phyloP scores from a whole-genome alignment of 2,329 filamentous ascomycete genomes.

The Plectosphaerella sp. region DNA sequence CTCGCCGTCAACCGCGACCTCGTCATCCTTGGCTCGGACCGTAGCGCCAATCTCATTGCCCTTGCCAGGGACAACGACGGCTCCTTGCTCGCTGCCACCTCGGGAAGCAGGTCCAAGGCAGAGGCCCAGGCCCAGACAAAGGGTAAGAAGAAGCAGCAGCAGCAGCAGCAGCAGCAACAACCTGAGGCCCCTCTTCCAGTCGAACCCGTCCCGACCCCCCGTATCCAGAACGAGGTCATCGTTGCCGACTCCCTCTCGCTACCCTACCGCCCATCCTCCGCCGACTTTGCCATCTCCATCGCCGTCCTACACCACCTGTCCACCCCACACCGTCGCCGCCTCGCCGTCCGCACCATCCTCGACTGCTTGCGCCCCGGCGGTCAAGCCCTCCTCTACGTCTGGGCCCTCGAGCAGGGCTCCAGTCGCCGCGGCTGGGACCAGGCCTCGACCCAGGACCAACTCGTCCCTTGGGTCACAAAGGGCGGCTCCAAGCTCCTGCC shows the following conservation, averaged over 20 bases:
- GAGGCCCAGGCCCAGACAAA: slow-evolving; percentile 14
- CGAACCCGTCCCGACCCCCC: not conserved
- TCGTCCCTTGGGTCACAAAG: slow-evolving; percentile 89
- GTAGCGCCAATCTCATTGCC: slow-evolving; percentile 56
- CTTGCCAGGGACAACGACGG: slow-evolving; percentile 34
- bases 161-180: slow-evolving; percentile 3
- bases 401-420: slow-evolving; percentile 87
- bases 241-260: slow-evolving; percentile 82
- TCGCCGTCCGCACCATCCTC: slow-evolving; percentile 69
- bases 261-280: slow-evolving; percentile 59
- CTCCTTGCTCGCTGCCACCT: not conserved
- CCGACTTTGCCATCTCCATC: slow-evolving; percentile 88
- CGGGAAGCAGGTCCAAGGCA: not conserved
- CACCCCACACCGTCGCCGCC: slow-evolving; percentile 65
- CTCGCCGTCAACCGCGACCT: slow-evolving; percentile 71
- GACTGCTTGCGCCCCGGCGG: slow-evolving; percentile 58
- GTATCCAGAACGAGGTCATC: slow-evolving; percentile 46
- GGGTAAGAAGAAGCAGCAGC: slow-evolving; percentile 7
- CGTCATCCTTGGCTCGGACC: slow-evolving; percentile 81
- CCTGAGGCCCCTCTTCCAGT: not conserved
- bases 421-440: slow-evolving; percentile 89
- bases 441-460: slow-evolving; percentile 78
- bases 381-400: slow-evolving; percentile 79
- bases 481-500: slow-evolving; percentile 16
- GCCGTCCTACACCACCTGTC: slow-evolving; percentile 93